Evolutionary conservation across 2,329 filamentous ascomycete genomes (phyloP).

Genomic region (Claviceps sp.): DNA sequence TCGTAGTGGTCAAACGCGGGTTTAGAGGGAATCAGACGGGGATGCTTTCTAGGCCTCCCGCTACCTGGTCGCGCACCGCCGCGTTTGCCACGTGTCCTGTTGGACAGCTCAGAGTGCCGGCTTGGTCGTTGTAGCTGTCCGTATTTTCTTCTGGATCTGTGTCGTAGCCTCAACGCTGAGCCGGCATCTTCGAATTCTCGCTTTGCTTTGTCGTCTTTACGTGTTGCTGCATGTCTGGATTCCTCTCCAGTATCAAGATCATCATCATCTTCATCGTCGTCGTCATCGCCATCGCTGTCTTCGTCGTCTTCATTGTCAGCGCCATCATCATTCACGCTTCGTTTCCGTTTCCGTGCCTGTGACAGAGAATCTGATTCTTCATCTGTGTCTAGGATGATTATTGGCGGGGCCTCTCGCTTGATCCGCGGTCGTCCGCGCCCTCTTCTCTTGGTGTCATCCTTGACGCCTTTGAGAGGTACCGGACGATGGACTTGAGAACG

Average conservation of each 20-base stretch:
- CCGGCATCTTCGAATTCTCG: slow-evolving; percentile 13
- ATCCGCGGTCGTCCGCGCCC: slow-evolving; percentile 6
- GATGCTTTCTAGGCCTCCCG: slow-evolving; percentile 26
- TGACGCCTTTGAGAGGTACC: slow-evolving; percentile 13
- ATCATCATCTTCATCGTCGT: slow-evolving; percentile 12
- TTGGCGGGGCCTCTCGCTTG: slow-evolving; percentile 9
- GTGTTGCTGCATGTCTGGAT: slow-evolving; percentile 5
- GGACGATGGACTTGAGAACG: slow-evolving; percentile 8
- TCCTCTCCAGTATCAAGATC: slow-evolving; percentile 14
- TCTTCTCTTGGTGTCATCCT: slow-evolving; percentile 13
- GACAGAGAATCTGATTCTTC: slow-evolving; percentile 4
- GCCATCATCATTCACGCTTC: slow-evolving; percentile 14
- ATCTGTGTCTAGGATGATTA: slow-evolving; percentile 8
- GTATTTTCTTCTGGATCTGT: slow-evolving; percentile 10
- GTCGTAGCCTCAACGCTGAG: slow-evolving; percentile 14
- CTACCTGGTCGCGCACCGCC: slow-evolving; percentile 26
- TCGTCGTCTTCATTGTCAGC: slow-evolving; percentile 5
- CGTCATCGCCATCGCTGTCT: neutral
- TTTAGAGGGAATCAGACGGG: slow-evolving; percentile 11
- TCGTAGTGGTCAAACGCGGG: neutral
- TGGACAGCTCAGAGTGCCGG: slow-evolving; percentile 11
- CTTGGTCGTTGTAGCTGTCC: slow-evolving; percentile 8
- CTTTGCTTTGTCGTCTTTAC: slow-evolving; percentile 12
- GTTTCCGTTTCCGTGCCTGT: slow-evolving; percentile 18
- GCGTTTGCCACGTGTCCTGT: slow-evolving; percentile 24